phyloP scores from a whole-genome alignment of 2,329 filamentous ascomycete genomes.

The Aureobasidium subglaciale region DNA sequence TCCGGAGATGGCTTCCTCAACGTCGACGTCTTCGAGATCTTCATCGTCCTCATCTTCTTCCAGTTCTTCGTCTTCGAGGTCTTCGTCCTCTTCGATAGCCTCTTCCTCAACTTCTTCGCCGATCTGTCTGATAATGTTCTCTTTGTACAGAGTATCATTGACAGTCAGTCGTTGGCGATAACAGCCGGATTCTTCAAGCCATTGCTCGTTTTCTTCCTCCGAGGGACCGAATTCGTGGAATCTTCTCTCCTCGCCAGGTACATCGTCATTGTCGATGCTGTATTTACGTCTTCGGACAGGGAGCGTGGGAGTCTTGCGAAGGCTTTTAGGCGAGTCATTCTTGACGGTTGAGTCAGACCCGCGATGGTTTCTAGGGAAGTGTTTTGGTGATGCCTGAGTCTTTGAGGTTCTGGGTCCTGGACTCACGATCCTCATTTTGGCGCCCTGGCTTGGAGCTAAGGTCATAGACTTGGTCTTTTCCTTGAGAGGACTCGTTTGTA shows the following conservation, averaged over 20 bases:
- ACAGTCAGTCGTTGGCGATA: conserved; percentile 71
- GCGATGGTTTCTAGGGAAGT: conserved; percentile 31
- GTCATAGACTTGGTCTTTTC: conserved; percentile 32
- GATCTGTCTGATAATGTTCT: conserved; percentile 77
- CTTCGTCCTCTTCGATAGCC: conserved; percentile 60
- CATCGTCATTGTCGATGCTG: conserved; percentile 34
- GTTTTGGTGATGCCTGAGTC: conserved; percentile 25
- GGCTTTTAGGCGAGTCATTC: conserved; percentile 39
- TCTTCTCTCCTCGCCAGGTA: conserved; percentile 48
- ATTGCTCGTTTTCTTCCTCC: conserved; percentile 76
- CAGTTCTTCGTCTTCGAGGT: conserved; percentile 56
- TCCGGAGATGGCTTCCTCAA: conserved; percentile 38
- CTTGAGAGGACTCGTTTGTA: conserved; percentile 26
- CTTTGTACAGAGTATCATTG: conserved; percentile 80
- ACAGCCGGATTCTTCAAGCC: conserved; percentile 67
- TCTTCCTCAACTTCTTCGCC: conserved; percentile 90
- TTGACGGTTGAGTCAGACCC: conserved; percentile 46
- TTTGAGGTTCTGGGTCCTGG: conserved; percentile 21
- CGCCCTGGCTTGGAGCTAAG: conserved; percentile 31
- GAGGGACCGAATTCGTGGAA: conserved; percentile 94
- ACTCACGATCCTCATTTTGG: conserved; percentile 3
- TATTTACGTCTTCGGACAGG: conserved; percentile 29
- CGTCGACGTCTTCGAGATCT: conserved; percentile 32
- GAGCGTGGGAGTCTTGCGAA: conserved; percentile 32
- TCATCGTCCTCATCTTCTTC: conserved; percentile 32